phyloP scores from a whole-genome alignment of 2,329 filamentous ascomycete genomes.

The Zymoseptoria ardabiliae region DNA sequence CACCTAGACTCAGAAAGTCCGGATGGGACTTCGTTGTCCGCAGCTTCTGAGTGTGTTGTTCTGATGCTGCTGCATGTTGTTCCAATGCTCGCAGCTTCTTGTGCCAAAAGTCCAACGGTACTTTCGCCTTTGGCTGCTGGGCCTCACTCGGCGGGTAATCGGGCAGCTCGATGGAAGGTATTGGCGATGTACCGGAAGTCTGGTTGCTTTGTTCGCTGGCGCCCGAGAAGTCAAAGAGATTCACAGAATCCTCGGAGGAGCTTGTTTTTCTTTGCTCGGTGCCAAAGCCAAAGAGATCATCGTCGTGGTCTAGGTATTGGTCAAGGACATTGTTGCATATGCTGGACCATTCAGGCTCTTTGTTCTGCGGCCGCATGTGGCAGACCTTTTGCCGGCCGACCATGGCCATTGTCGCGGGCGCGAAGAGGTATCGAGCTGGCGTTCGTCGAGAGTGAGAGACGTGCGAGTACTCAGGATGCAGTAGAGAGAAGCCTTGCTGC shows the following conservation, averaged over 20 bases:
- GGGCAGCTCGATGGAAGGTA: slow-evolving; percentile 38
- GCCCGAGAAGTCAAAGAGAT: slow-evolving; percentile 43
- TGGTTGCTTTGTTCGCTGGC: slow-evolving; percentile 44
- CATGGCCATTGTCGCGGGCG: slow-evolving; percentile 16
- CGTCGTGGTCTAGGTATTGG: slow-evolving; percentile 53
- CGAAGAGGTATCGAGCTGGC: background rate
- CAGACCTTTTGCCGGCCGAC: slow-evolving; percentile 13
- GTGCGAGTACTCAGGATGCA: background rate
- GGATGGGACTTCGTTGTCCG: slow-evolving; percentile 27
- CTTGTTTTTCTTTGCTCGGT: slow-evolving; percentile 43
- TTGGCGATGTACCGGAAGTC: slow-evolving; percentile 39
- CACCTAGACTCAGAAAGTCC: slow-evolving; percentile 31
- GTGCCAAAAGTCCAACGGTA: slow-evolving; percentile 46
- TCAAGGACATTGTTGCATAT: slow-evolving; percentile 57
- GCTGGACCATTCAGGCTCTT: slow-evolving; percentile 49
- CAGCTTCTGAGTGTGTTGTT: slow-evolving; percentile 35
- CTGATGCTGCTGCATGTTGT: slow-evolving; percentile 41
- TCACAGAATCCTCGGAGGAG: slow-evolving; percentile 43
- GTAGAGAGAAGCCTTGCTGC: background rate
- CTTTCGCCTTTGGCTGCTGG: slow-evolving; percentile 32
- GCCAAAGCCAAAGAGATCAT: slow-evolving; percentile 44
- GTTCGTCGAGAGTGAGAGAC: background rate
- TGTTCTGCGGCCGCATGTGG: slow-evolving; percentile 43
- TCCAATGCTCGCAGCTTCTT: slow-evolving; percentile 46
- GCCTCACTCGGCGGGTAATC: slow-evolving; percentile 16